A percentile compares a stretch with the other conserved stretches of the same genome.
phyloP scores from a whole-genome alignment of 331 rosid species.

The Malus hybrid region DNA sequence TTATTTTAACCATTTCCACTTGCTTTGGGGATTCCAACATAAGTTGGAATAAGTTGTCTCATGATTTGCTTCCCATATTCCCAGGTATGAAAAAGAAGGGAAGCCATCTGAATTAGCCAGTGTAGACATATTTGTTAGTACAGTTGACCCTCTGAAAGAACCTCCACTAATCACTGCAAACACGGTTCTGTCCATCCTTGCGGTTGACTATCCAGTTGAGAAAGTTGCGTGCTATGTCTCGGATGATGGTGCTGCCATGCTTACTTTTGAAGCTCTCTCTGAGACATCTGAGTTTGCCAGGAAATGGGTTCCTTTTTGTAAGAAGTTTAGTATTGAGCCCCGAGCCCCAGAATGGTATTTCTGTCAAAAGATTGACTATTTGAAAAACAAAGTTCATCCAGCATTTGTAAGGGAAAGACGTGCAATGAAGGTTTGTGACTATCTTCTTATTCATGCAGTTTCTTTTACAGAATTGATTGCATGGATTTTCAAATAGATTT shows the following conservation, averaged over 20 bases:
- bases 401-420: conserved; percentile 93
- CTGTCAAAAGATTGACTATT: conserved; percentile 76
- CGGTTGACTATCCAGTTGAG: conserved; percentile 89
- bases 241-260: conserved; percentile 99
- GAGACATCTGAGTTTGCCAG: conserved; percentile 94
- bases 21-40: conserved; percentile 1
- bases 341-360: conserved; percentile 98
- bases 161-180: conserved; percentile 97
- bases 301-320: conserved; percentile 87
- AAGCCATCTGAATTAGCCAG: conserved; percentile 69
- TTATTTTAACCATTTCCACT: not conserved
- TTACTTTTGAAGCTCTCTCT: conserved; percentile 90
- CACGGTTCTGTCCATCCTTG: conserved; percentile 91
- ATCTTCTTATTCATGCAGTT: not conserved
- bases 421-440: conserved; percentile 71
- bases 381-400: conserved; percentile 86
- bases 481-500: not conserved
- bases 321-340: conserved; percentile 77
- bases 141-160: conserved; percentile 91
- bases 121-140: conserved; percentile 87
- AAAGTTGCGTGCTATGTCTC: conserved; percentile 96
- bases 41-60: conserved; percentile 6
- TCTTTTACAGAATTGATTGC: not conserved
- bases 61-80: conserved; percentile 16
- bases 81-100: conserved; percentile 98